phyloP scores from a whole-genome alignment of 805 yeast species.

The Yarrowia sp. region DNA sequence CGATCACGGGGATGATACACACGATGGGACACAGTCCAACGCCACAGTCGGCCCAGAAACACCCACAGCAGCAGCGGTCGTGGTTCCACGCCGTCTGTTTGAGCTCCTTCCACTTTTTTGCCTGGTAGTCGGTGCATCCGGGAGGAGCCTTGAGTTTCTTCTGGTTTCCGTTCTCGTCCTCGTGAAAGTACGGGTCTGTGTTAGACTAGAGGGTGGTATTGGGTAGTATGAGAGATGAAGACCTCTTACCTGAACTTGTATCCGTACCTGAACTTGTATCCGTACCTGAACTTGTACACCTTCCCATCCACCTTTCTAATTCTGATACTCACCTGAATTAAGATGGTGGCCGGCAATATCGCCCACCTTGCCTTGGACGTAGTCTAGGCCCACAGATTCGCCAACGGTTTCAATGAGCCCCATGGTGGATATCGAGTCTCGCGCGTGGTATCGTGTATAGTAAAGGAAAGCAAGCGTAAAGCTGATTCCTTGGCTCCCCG shows the following conservation, averaged over 20 bases:
- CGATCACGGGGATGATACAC: conserved; percentile 78
- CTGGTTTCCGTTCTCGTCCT: conserved; percentile 57
- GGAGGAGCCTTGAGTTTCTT: conserved; percentile 67
- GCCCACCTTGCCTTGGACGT: conserved; percentile 4
- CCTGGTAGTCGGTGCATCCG: conserved; percentile 64
- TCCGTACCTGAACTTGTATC: neutral
- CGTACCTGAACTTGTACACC: neutral
- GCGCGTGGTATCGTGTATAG: neutral
- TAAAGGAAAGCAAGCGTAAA: neutral
- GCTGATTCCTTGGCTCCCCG: neutral
- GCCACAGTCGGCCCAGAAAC: conserved; percentile 70
- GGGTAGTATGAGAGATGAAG: too few species aligned
- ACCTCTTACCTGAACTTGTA: neutral
- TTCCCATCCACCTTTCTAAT: conserved; percentile 2
- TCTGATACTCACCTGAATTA: conserved; percentile 6
- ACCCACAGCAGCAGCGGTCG: conserved; percentile 82
- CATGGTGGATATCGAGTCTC: neutral
- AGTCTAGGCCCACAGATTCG: conserved; percentile 27
- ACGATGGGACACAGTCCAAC: conserved; percentile 79
- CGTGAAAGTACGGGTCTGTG: conserved; percentile 62
- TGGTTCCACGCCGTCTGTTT: conserved; percentile 85
- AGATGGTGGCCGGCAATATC: conserved; percentile 4
- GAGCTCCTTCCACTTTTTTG: conserved; percentile 72
- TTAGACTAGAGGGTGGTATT: neutral
- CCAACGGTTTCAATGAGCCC: conserved; percentile 24